Percentiles rank a stretch among this genome's conserved stretches.
Evolutionary conservation across 129 eudicot species (phyloP).

Genomic region (Chrysanthemum makinoi): DNA sequence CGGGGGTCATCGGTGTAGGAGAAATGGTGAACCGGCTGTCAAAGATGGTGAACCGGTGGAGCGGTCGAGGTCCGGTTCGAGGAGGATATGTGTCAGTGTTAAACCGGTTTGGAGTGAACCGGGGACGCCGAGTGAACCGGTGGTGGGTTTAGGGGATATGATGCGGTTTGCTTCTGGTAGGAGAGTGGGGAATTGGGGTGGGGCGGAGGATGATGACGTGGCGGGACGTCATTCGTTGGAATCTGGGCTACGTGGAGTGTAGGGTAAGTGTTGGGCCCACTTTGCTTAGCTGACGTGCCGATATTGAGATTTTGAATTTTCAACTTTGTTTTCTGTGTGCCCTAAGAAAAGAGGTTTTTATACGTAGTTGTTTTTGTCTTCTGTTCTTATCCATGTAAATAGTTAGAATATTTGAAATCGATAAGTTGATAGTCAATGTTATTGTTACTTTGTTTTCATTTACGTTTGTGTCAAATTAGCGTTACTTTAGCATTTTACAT

Average conservation of each 20-base stretch:
- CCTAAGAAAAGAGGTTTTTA: neutral
- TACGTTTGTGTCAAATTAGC: no score
- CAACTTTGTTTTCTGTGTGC: neutral
- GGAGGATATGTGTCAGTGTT: constrained; percentile 8
- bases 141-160: neutral
- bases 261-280: neutral
- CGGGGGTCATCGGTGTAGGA: neutral
- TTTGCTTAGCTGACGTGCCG: neutral
- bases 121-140: constrained; percentile 15
- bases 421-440: no score
- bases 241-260: constrained; percentile 5
- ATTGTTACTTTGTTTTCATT: no score
- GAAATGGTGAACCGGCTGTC: neutral
- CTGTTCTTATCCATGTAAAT: no score
- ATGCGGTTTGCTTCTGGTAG: constrained; percentile 14
- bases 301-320: neutral
- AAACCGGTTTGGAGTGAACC: constrained; percentile 12
- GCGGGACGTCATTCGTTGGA: constrained; percentile 12
- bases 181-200: neutral
- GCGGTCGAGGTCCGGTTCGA: neutral
- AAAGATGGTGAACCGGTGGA: neutral
- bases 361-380: neutral
- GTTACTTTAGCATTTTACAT: no score
- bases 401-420: no score
- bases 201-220: neutral